Base-by-base conservation (phyloP, 768 basidiomycete genomes). In the Termitomyces sp. region DNA sequence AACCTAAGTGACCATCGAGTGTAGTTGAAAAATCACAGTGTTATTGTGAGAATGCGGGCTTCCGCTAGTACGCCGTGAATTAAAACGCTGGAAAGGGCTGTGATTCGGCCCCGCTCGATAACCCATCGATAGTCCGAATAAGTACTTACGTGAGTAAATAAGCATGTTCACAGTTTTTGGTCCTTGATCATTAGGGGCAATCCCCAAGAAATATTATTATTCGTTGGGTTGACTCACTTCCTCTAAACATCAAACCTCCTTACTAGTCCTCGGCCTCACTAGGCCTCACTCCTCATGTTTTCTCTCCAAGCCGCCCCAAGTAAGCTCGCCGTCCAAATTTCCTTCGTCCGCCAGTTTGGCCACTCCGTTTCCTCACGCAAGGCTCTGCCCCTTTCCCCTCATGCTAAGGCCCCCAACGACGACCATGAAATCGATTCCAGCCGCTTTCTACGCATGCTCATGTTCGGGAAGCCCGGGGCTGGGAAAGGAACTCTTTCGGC, bases 401-500 rank as follows among this genome's bases (percentile, higher is more conserved):
- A 78, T 62, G 69, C 75, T 35, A 75, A 75, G 43, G 66, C 72
- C 49, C 70, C 74, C n/a, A 61, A 66, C 5, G 73, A 76, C 59
- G 77, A 77, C 51, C 65, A 69, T 60, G 76, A 77, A 23, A 61
- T 66, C 49, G 75, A 72, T 40, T 72, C 68, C 32, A 66, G 57
- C 40, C 58, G 53, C 38, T 58, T 76, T 49, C 73, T 87, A 53
- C 80, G 88, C 55, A 86, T 89, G 82, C 75, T 91, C 60, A 83
- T 89, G 78, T 89, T 89, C 70, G 89, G 88, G 33, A 89, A 89
- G 72, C 89, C 87, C n/a, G 89, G 89, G 30, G 83, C 88, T 50
- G 89, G 89, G 58, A 91, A 96, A 76, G 94, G 94, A 36, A 96
- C 94, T 0, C 79, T 95, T 44, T 81, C 89, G 2, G 78, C 82